Percentiles rank a stretch among this genome's conserved stretches.
These are phyloP conservation scores for Ceratocystis diversiconidia DNA, from an alignment of 2,329 filamentous ascomycete genomes.

Conservation along the genomic window DNA sequence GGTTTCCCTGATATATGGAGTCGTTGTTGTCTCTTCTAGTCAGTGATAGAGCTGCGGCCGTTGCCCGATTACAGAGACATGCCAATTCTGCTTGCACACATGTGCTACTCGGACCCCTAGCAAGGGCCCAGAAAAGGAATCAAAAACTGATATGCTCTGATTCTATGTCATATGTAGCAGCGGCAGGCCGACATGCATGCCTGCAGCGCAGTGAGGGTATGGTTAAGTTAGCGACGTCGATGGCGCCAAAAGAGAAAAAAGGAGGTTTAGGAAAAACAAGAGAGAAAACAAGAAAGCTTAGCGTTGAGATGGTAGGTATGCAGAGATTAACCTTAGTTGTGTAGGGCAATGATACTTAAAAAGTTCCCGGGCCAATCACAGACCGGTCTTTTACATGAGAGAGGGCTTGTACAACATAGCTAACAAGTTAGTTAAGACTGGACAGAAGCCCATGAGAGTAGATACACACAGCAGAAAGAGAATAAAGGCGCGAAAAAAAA, in stretches of 20 bases:
- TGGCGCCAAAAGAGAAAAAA: not conserved
- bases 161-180: not conserved
- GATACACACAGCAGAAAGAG: too few relatives aligned
- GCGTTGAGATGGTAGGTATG: not conserved
- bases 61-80: not conserved
- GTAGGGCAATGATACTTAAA: not conserved
- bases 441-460: too few relatives aligned
- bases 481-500: too few relatives aligned
- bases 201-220: not conserved
- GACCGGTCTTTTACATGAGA: not conserved
- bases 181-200: not conserved
- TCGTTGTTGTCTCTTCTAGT: not conserved
- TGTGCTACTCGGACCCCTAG: not conserved
- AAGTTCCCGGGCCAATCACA: not conserved
- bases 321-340: not conserved
- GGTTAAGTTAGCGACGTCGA: not conserved
- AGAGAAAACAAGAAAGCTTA: not conserved
- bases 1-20: not conserved
- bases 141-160: constrained; percentile 23
- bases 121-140: constrained; percentile 2
- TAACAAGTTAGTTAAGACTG: too few relatives aligned
- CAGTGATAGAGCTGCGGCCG: not conserved
- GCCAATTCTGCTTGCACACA: not conserved
- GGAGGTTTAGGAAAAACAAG: not conserved
- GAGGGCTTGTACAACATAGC: too few relatives aligned